phyloP scores from a whole-genome alignment of 2,329 filamentous ascomycete genomes.

The Byssoonygena ceratinophila region DNA sequence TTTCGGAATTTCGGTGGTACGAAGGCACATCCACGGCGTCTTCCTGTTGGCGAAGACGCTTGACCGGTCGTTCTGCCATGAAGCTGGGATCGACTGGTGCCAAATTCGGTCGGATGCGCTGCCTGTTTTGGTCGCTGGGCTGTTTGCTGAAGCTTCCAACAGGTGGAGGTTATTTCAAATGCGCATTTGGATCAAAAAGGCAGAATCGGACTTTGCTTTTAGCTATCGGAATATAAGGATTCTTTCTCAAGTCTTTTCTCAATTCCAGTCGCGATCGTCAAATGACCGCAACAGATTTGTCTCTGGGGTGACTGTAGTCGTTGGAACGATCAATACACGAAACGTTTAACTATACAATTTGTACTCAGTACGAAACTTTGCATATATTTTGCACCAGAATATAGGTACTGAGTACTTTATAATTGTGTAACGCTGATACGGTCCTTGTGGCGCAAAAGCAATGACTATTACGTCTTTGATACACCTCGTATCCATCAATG shows the following conservation, averaged over 20 bases:
- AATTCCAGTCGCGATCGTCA: too few relatives aligned
- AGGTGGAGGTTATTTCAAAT: not conserved
- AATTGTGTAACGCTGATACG: not conserved
- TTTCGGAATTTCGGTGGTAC: constrained; percentile 16
- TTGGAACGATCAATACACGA: too few relatives aligned
- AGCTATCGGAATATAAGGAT: too few relatives aligned
- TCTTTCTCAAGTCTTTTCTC: too few relatives aligned
- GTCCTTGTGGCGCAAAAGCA: not conserved
- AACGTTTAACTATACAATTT: too few relatives aligned
- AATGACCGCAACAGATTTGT: too few relatives aligned
- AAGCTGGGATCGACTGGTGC: constrained; percentile 11
- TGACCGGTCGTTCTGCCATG: constrained; percentile 16
- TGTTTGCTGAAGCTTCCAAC: not conserved
- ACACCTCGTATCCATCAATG: not conserved
- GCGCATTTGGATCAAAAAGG: too few relatives aligned
- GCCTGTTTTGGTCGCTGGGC: not conserved
- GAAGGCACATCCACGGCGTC: constrained; percentile 11
- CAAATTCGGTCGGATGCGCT: constrained; percentile 2
- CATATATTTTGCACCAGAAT: too few relatives aligned
- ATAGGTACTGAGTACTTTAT: too few relatives aligned
- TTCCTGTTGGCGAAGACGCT: constrained; percentile 16
- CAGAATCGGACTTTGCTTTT: too few relatives aligned
- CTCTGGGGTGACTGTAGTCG: too few relatives aligned
- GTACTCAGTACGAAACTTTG: too few relatives aligned
- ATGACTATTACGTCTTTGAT: not conserved